Base-by-base conservation (phyloP, 345 rosid species). In the Citrus sp. region DNA sequence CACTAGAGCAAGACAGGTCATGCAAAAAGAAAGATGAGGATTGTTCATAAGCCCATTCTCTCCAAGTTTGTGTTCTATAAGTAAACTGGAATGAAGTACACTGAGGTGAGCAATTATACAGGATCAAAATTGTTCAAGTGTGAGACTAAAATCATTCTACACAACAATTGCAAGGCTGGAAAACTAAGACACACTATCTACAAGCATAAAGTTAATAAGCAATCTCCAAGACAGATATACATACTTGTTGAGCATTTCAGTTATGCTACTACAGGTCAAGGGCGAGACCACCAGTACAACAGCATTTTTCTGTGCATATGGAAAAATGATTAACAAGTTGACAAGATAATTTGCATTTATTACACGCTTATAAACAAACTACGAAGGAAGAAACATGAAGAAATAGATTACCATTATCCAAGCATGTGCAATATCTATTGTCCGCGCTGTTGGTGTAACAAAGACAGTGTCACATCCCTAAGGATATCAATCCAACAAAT, bases 391-490 rank as follows among this genome's bases (percentile, higher is more conserved):
- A 58, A 73, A 73, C 65, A 64, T 60, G 76, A 62, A 16, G 81
- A 80, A 81, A 49, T 28, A 67, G 62, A 76, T 51, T 88, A 94
- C 98, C 98, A 92, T 93, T 79, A 90, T 72, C 98, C 98, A 94
- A 51, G 95, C 90, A 84, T 89, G 87, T 65, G 92, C 97, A 86
- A 94, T 86, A 79, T 94, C 98, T 9, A 94, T 88, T 14, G 94
- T 94, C 77, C 97, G 84, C 30, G 98, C 98, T 37, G 98, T 94
- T 77, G 98, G 91, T 19, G 98, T 89, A 81, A 91, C 92, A 63
- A 94, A 93, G 59, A 88, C 94, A 46, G 98, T 90, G 83, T 94
- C 97, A 79, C 98, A 93, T 76, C 98, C 98, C 98, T 94, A 82
- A 1, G 67, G 42, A 87, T 85, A 80, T 72, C 72, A 85, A 74